These are phyloP conservation scores for Angophora floribunda DNA, from an alignment of 345 rosid species.

Conservation along the genomic window DNA sequence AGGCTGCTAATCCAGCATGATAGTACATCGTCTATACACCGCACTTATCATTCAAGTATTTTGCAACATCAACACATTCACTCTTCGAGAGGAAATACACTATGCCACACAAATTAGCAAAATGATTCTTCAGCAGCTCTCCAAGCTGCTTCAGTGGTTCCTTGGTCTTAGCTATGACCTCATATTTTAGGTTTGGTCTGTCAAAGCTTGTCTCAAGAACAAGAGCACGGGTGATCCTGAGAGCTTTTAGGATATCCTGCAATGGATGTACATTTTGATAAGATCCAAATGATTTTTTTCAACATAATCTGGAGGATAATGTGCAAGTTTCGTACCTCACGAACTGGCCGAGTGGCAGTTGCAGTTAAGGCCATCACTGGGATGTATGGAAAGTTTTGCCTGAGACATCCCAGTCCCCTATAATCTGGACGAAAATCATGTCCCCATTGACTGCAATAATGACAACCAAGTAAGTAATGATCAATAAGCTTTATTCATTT, in stretches of 20 bases:
- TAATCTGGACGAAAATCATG: constrained; percentile 97
- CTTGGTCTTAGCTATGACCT: constrained; percentile 71
- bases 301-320: neutral
- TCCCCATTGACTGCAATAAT: constrained; percentile 71
- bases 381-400: constrained; percentile 63
- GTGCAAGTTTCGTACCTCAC: constrained; percentile 33
- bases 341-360: constrained; percentile 72
- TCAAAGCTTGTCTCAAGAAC: constrained; percentile 89
- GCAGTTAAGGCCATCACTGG: constrained; percentile 89
- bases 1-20: constrained; percentile 75
- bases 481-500: neutral
- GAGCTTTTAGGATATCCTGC: constrained; percentile 73
- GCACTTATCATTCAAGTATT: constrained; percentile 63
- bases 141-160: constrained; percentile 81
- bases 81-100: constrained; percentile 83
- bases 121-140: constrained; percentile 48
- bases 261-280: neutral
- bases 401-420: constrained; percentile 69
- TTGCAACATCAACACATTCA: constrained; percentile 81
- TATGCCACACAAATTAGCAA: constrained; percentile 68
- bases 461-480: neutral
- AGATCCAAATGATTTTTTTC: neutral
- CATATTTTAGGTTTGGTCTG: constrained; percentile 80
- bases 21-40: constrained; percentile 62
- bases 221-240: constrained; percentile 67